Evolutionary conservation across 78 protist genomes (phyloP), one percentile per base, ranked within the genome.

Genomic region (Planoprotostelium fungivorum): DNA sequence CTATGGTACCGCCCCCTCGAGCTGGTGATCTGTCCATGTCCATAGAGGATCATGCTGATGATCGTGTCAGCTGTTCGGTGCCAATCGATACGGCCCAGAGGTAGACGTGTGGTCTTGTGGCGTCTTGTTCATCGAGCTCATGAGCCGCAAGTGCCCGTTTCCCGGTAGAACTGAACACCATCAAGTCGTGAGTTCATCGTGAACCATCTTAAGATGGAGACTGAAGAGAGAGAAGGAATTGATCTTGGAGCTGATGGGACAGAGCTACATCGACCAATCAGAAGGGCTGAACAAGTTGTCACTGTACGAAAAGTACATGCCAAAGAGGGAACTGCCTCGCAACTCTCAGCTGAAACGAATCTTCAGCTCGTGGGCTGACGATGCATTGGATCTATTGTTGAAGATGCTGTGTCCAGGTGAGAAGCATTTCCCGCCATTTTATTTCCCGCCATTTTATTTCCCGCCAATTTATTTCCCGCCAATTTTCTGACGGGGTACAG

Each of bases 391-490:
- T 16, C 16, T 51, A 16, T 51, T 51, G 73, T 25, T 16, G 31
- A 51, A 51, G 73, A 51, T 51, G 73, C 16, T 51, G 73, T 51
- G 73, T 51, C 73, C 73, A 16, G 73, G 73, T 51, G 16, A 51
- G 73, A n/a, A n/a, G n/a, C n/a, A n/a, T 51, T 51, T 51, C 73
- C 73, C 73, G 73, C 73, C 73, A n/a, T n/a, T n/a, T 51, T 51
- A 25, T 51, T 51, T 16, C 5, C 73, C 73, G 31, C 73, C 31
- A 51, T 51, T 51, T 16, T 51, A 16, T 51, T 51, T 16, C 73
- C 31, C 73, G 5, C 73, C 73, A 51, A 51, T 25, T 25, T 51
- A 51, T 51, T 51, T 51, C 5, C 5, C 5, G 73, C 5, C 73
- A n/a, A 25, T 51, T 51, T 25, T 5, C 73, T 51, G 73, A 51